Percentiles rank a stretch among this genome's conserved stretches.
Conservation (phyloP, 176 grass and related monocot genomes). For the Oryza coarctata region DNA sequence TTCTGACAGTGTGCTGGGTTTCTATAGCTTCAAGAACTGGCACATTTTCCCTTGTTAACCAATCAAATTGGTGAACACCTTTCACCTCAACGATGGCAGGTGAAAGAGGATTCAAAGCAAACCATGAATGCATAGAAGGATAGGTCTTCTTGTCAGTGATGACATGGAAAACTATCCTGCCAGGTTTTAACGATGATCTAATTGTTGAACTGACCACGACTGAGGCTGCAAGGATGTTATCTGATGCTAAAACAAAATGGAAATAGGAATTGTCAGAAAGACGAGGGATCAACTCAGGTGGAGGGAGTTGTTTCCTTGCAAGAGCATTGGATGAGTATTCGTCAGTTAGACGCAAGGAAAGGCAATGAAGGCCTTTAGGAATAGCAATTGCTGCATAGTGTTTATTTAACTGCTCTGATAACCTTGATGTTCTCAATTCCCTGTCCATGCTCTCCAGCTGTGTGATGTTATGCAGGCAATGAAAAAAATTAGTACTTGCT, state of each 20-base stretch:
- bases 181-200: conserved; percentile 72
- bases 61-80: conserved; percentile 94
- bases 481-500: conserved; percentile 20
- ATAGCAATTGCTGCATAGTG: conserved; percentile 91
- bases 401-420: conserved; percentile 92
- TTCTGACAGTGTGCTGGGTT: conserved; percentile 65
- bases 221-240: conserved; percentile 98
- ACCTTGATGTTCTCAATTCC: conserved; percentile 75
- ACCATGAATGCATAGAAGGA: conserved; percentile 98
- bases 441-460: conserved; percentile 98
- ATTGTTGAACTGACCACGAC: conserved; percentile 84
- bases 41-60: conserved; percentile 93
- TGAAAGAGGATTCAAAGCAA: conserved; percentile 80
- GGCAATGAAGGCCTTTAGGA: conserved; percentile 94
- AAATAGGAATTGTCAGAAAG: conserved; percentile 75
- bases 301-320: conserved; percentile 86
- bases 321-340: conserved; percentile 99
- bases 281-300: conserved; percentile 81
- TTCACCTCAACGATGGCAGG: conserved; percentile 85
- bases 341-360: conserved; percentile 89
- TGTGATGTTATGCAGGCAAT: conserved; percentile 30
- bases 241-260: conserved; percentile 88
- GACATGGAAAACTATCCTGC: conserved; percentile 86
- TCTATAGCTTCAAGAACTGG: conserved; percentile 93
- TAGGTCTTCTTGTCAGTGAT: conserved; percentile 99